Percentiles rank a stretch among this genome's conserved stretches.
These are phyloP conservation scores for Citrus medica DNA, from an alignment of 345 rosid genomes.

Conservation along the genomic window DNA sequence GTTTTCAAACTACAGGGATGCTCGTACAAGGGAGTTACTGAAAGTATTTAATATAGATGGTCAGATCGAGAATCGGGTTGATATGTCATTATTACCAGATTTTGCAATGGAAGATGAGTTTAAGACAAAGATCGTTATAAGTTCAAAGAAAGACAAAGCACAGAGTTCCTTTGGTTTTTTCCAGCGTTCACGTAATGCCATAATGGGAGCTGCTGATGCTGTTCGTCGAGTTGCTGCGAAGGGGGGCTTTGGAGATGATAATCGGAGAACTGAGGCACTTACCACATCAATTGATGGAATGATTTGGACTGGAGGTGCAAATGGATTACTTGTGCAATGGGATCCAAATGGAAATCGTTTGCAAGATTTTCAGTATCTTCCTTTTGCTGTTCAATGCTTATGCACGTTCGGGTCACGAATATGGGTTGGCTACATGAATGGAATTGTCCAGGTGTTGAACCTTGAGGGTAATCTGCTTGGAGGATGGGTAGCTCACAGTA, in stretches of 20 bases:
- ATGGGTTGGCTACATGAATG: slow-evolving; percentile 69
- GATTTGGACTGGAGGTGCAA: slow-evolving; percentile 84
- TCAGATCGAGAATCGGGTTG: slow-evolving; percentile 73
- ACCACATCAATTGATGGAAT: slow-evolving; percentile 57
- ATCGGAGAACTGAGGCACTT: slow-evolving; percentile 73
- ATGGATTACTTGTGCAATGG: slow-evolving; percentile 79
- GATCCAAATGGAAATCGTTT: slow-evolving; percentile 80
- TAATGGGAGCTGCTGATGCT: slow-evolving; percentile 97
- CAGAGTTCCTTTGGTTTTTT: slow-evolving; percentile 73
- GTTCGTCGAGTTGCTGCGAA: slow-evolving; percentile 87
- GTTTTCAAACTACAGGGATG: slow-evolving; percentile 63
- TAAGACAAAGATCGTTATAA: slow-evolving; percentile 45
- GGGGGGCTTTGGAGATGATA: slow-evolving; percentile 83
- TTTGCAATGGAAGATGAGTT: slow-evolving; percentile 60
- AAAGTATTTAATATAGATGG: slow-evolving; percentile 86
- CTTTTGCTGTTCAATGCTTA: slow-evolving; percentile 59
- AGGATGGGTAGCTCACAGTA: slow-evolving; percentile 74
- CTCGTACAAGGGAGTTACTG: slow-evolving; percentile 74
- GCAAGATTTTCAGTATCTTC: slow-evolving; percentile 55
- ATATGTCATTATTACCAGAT: slow-evolving; percentile 54
- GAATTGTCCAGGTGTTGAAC: slow-evolving; percentile 59
- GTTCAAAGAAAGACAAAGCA: slow-evolving; percentile 67
- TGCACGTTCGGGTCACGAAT: slow-evolving; percentile 55
- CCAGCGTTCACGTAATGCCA: slow-evolving; percentile 89
- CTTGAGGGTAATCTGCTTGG: slow-evolving; percentile 69